These are phyloP conservation scores for Pisolithus thermaeus DNA, from an alignment of 1,284 basidiomycete genomes.

Conservation along the genomic window DNA sequence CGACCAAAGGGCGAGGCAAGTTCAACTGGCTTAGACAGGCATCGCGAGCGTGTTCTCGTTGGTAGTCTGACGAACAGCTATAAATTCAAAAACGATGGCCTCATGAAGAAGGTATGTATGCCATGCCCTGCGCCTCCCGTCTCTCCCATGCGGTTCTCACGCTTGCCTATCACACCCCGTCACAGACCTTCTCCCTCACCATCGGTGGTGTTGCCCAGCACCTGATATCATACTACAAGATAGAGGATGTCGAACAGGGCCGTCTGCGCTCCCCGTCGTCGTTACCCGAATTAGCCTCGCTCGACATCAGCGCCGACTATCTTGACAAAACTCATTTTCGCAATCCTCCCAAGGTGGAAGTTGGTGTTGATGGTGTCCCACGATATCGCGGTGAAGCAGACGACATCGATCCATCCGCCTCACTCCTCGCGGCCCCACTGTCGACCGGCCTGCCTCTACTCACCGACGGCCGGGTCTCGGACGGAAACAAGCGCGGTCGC, in stretches of 20 bases:
- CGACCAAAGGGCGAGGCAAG: conserved; percentile 53
- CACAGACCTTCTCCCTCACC: conserved; percentile 86
- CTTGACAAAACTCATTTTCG: conserved; percentile 89
- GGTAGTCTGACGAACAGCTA: conserved; percentile 88
- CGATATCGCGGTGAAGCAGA: conserved; percentile 79
- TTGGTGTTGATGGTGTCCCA: conserved; percentile 75
- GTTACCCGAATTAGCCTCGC: conserved; percentile 78
- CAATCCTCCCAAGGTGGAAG: conserved; percentile 83
- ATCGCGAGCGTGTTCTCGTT: conserved; percentile 74
- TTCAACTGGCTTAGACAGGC: conserved; percentile 50
- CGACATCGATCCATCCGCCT: conserved; percentile 47
- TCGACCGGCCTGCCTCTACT: conserved; percentile 50
- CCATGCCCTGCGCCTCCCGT: conserved; percentile 3
- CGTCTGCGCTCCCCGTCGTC: conserved; percentile 85
- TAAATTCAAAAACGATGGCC: conserved; percentile 85
- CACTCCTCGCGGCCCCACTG: conserved; percentile 43
- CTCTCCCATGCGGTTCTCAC: conserved; percentile 14
- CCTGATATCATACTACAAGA: conserved; percentile 93
- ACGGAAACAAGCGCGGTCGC: conserved; percentile 44
- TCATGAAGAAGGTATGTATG: conserved; percentile 87
- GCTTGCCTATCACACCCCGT: conserved; percentile 8
- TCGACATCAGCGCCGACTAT: conserved; percentile 86
- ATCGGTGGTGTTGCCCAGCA: conserved; percentile 87
- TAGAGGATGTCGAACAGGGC: conserved; percentile 86
- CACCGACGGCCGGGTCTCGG: conserved; percentile 36